Conservation (phyloP, 192 early-diverging fungal genomes). For the Coemansia sp. region DNA sequence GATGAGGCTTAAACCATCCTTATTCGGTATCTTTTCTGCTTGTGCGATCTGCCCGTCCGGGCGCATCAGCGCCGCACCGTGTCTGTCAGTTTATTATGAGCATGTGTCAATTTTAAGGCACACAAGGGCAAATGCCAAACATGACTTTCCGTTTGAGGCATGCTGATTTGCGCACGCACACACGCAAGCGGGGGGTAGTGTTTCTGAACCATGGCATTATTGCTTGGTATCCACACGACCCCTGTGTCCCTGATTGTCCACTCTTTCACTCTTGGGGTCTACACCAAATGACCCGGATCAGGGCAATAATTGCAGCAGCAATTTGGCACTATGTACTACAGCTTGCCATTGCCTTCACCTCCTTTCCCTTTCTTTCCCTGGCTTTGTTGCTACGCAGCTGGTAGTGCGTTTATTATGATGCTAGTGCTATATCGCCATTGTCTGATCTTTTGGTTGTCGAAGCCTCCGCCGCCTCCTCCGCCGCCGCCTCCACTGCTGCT, state of each 20-base stretch:
- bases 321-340: background rate
- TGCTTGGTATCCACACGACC: slow-evolving; percentile 7
- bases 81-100: slow-evolving; percentile 12
- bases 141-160: background rate
- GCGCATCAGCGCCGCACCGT: slow-evolving; percentile 5
- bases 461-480: slow-evolving; percentile 4
- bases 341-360: background rate
- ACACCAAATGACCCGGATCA: slow-evolving; percentile 8
- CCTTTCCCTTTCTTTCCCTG: background rate
- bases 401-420: background rate
- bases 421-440: slow-evolving; percentile 5
- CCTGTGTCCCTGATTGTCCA: slow-evolving; percentile 11
- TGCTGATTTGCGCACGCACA: slow-evolving; percentile 1
- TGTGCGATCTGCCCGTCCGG: background rate
- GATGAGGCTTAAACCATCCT: background rate
- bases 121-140: background rate
- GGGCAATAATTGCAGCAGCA: slow-evolving; percentile 4
- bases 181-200: background rate
- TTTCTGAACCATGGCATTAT: background rate
- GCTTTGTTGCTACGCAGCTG: background rate
- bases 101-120: slow-evolving; percentile 24
- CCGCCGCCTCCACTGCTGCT: slow-evolving; percentile 1
- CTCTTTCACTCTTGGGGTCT: background rate
- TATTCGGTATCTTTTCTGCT: background rate
- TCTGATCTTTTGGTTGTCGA: slow-evolving; percentile 6